Evolutionary conservation across 371 early-diverging fungal species (phyloP), one percentile per base, ranked within the genome.

Genomic region (Blastocladiella emersonii): DNA sequence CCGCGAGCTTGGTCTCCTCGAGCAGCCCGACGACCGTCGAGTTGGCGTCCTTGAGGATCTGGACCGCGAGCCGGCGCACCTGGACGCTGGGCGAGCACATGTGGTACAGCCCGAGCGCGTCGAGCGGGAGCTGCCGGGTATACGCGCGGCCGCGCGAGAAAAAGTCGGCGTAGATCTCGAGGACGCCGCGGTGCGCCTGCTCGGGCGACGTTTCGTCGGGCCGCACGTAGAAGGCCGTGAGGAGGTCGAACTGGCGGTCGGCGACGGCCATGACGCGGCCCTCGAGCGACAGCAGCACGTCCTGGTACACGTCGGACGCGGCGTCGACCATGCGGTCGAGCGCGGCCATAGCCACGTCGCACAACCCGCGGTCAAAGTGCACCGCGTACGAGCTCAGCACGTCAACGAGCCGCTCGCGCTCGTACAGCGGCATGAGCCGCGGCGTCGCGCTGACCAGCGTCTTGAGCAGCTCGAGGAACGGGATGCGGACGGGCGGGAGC

Each of bases 381-480:
- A 19, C 32, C 32, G 53, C 32, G 32, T 30, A 51, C 30, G 53
- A 51, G 32, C 30, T 30, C 30, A 51, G 32, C 53, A 30, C 13
- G 32, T 51, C 53, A 15, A 51, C 23, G 32, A 51, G 53, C 13
- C 53, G 27, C 10, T 51, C 53, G 30, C 7, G 10, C 53, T 51
- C 53, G 53, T 51, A 51, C 2, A 27, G 1, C 5, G 53, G 53
- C 27, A 30, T 21, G 37, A 59, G 15, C 25, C 36, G 59, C 44
- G 59, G 59, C 37, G 21, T 8, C 15, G 36, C 35, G 1, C 35
- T 7, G 21, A 59, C 44, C 2, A 41, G 43, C 37, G 37, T 37
- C 59, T 43, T 59, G 41, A 59, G 37, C 30, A 59, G 17, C 37
- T 59, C 59, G 27, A 59, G 12, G 12, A 43, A 59, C 19, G 43